Percentiles rank a stretch among this genome's conserved stretches.
Conservation (phyloP, 2,329 filamentous ascomycete species). For the Aureobasidium sp. region DNA sequence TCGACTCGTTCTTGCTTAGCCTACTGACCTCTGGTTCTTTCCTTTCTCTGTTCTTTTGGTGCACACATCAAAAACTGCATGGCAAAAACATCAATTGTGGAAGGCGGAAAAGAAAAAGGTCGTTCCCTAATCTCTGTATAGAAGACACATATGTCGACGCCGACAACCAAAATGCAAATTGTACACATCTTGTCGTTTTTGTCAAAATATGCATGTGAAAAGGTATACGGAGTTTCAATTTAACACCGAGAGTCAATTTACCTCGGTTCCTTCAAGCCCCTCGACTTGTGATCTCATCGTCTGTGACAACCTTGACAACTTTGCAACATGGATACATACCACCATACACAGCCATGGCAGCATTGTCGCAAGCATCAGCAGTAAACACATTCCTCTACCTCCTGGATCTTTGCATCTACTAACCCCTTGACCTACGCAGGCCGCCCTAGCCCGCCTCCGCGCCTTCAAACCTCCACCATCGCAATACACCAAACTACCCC, state of each 20-base stretch:
- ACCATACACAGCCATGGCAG: constrained; percentile 11
- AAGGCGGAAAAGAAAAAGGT: not conserved
- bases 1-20: not conserved
- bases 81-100: not conserved
- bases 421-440: constrained; percentile 9
- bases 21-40: not conserved
- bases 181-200: not conserved
- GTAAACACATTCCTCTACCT: not conserved
- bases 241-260: not conserved
- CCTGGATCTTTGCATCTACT: not conserved
- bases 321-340: not conserved
- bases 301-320: not conserved
- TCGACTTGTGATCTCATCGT: not conserved
- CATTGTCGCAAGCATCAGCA: constrained; percentile 14
- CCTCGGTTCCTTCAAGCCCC: not conserved
- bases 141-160: not conserved
- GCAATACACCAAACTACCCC: constrained; percentile 46
- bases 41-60: not conserved
- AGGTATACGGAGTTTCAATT: not conserved
- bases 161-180: not conserved
- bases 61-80: not conserved
- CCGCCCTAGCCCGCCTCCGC: constrained; percentile 47
- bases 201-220: not conserved
- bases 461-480: constrained; percentile 49
- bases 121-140: not conserved